Base-by-base conservation (phyloP, 2,329 filamentous ascomycete species). In the Rhynchosporium agropyri region DNA sequence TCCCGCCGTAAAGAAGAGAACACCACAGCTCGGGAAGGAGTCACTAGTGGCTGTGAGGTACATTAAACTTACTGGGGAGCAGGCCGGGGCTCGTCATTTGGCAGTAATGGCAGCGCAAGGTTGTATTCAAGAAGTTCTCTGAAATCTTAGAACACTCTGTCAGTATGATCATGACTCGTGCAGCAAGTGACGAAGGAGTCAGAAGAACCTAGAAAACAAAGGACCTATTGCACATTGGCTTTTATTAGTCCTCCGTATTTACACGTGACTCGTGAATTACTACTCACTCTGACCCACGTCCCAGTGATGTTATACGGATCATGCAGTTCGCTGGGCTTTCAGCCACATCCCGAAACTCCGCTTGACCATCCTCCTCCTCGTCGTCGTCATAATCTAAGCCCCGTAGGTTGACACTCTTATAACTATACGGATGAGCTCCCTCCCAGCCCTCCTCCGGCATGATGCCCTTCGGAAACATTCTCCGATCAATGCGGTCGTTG, bases 261-360 rank as follows among this genome's bases (percentile, higher is more conserved):
- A 43, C 1, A n/a, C 12, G 33, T 31, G 20, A 7, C 15, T n/a
- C 28, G n/a, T 58, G 33, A 20, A 40, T 28, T 26, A 53, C 1
- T 15, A 69, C 80, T 63, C 68, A 90, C 85, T 43, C 90, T 80
- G 71, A 89, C 81, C 88, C 89, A 94, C 7, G 84, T 86, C 1
- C 90, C 90, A 0, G 84, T 83, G 4, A 92, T 79, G 50, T 83
- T 85, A 70, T 90, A 94, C 0, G 90, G 90, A 72, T 93, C 90
- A 60, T 79, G 75, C 8, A 79, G 74, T 33, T 85, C 46, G 7
- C 38, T 26, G 1, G 20, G 20, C 5, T 26, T 12, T 51, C 43
- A 3, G 1, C n/a, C 6, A 33, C 56, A 3, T 26, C 48, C 3
- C 8, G 28, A 40, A 12, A 15, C n/a, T 26, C 46, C 13, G 43